phyloP scores from a whole-genome alignment of 345 rosid species.

The Moricandia arvensis region DNA sequence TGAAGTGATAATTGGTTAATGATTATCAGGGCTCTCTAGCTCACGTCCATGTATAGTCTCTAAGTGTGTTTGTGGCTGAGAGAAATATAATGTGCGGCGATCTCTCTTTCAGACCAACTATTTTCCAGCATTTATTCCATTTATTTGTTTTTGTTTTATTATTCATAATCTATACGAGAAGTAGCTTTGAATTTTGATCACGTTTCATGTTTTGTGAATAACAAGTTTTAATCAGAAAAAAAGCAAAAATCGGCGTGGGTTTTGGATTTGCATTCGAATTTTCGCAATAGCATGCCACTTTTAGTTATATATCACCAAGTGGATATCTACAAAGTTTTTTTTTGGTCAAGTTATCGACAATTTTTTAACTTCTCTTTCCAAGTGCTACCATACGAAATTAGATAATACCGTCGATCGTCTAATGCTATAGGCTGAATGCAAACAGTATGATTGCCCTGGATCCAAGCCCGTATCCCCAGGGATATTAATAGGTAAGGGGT shows the following conservation, averaged over 20 bases:
- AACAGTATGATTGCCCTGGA: too few relatives aligned
- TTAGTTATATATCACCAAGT: constrained; percentile 5
- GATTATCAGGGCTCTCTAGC: constrained; percentile 4
- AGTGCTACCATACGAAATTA: neutral
- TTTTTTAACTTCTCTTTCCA: neutral
- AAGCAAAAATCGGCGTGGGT: neutral
- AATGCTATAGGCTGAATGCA: neutral
- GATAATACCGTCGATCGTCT: neutral
- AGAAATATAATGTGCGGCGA: constrained; percentile 19
- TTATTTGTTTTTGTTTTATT: neutral
- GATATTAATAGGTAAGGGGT: too few relatives aligned
- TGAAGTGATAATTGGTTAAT: constrained; percentile 20
- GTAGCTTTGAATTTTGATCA: constrained; percentile 16
- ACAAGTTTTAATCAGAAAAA: neutral
- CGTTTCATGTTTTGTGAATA: constrained; percentile 14
- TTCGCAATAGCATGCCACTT: constrained; percentile 18
- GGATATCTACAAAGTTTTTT: neutral
- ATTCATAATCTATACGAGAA: neutral
- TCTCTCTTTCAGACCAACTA: constrained; percentile 29
- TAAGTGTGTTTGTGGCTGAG: constrained; percentile 23
- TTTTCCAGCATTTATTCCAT: neutral
- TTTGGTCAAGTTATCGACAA: too few relatives aligned
- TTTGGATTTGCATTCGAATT: constrained; percentile 15
- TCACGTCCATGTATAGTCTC: constrained; percentile 29
- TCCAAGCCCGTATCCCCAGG: too few relatives aligned